A percentile compares a stretch with the other conserved stretches of the same genome.
These are phyloP conservation scores for Schizophyllum amplum DNA, from an alignment of 1,284 basidiomycete genomes.

Conservation along the genomic window DNA sequence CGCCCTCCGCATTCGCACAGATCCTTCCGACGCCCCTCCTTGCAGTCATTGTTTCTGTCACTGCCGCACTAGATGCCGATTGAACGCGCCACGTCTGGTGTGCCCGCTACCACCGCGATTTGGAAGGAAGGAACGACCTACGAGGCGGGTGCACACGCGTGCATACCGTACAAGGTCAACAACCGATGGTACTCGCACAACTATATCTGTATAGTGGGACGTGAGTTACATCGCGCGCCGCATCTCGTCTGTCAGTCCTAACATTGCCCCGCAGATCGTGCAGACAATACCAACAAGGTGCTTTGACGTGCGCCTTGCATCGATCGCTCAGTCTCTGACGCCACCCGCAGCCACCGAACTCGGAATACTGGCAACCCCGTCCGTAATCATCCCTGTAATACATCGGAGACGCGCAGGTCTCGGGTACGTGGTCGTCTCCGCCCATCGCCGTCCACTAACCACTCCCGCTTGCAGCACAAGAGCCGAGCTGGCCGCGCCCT, in stretches of 20 bases:
- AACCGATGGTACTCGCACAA: background rate
- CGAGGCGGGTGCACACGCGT: background rate
- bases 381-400: background rate
- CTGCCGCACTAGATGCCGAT: background rate
- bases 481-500: background rate
- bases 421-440: background rate
- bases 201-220: background rate
- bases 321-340: background rate
- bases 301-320: background rate
- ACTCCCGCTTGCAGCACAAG: background rate
- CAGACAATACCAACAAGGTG: background rate
- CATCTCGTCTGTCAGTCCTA: background rate
- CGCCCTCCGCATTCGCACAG: background rate
- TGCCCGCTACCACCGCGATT: background rate
- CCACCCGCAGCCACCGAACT: background rate
- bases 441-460: too few species aligned
- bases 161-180: background rate
- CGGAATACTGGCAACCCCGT: background rate
- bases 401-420: background rate
- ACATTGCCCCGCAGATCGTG: background rate
- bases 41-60: background rate
- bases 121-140: background rate
- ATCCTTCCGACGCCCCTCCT: background rate
- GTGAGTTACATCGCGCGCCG: background rate
- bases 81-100: background rate